A percentile compares a stretch with the other conserved stretches of the same genome.
phyloP scores from a whole-genome alignment of 2,329 filamentous ascomycete genomes.

The Exophiala lecanii-corni region DNA sequence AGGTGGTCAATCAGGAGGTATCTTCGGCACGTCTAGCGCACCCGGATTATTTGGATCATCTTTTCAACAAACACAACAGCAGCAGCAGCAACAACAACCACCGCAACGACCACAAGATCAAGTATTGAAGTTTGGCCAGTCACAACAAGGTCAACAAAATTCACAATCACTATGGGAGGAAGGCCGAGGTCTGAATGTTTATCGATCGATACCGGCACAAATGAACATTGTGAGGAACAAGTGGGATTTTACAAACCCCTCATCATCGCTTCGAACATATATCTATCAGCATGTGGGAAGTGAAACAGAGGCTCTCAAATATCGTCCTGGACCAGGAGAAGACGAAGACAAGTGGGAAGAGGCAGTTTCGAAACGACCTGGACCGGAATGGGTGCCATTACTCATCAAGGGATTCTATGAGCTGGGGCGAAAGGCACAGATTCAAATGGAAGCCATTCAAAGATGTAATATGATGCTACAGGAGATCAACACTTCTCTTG shows the following conservation, averaged over 20 bases:
- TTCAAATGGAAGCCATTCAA: slow-evolving; percentile 54
- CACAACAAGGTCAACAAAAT: slow-evolving; percentile 40
- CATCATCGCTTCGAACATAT: slow-evolving; percentile 56
- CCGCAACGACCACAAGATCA: slow-evolving; percentile 41
- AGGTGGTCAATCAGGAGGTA: slow-evolving; percentile 24
- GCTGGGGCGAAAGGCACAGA: slow-evolving; percentile 53
- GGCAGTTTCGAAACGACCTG: slow-evolving; percentile 56
- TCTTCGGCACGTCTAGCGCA: slow-evolving; percentile 27
- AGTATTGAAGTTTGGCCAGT: slow-evolving; percentile 38
- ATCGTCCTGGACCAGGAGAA: slow-evolving; percentile 53
- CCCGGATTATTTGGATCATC: slow-evolving; percentile 23
- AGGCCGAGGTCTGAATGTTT: slow-evolving; percentile 37
- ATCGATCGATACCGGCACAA: slow-evolving; percentile 58
- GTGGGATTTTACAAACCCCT: slow-evolving; percentile 52
- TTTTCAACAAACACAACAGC: slow-evolving; percentile 38
- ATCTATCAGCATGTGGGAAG: slow-evolving; percentile 58
- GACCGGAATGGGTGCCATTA: slow-evolving; percentile 54
- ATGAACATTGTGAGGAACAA: slow-evolving; percentile 58
- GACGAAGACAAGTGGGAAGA: slow-evolving; percentile 62
- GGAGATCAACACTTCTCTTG: slow-evolving; percentile 61
- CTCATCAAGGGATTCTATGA: slow-evolving; percentile 57
- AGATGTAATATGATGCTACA: slow-evolving; percentile 56
- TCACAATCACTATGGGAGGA: slow-evolving; percentile 13
- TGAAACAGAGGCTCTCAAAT: slow-evolving; percentile 57
- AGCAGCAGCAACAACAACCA: slow-evolving; percentile 34